Percentiles rank a stretch among this genome's conserved stretches.
These are phyloP conservation scores for Trapa bicornis DNA, from an alignment of 345 rosid species.

Conservation along the genomic window DNA sequence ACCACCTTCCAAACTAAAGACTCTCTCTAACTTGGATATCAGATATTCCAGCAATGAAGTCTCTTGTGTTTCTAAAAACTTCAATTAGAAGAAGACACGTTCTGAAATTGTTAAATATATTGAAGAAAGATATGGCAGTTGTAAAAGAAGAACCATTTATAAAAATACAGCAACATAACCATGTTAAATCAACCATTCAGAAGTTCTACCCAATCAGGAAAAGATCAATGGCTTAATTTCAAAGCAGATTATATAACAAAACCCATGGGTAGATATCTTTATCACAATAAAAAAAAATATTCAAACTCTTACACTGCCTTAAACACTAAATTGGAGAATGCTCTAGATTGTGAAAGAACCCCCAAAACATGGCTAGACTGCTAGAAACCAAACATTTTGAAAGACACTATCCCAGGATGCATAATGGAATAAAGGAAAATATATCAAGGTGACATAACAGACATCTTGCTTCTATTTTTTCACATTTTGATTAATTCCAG, in stretches of 20 bases:
- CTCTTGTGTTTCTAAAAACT: slow-evolving; percentile 73
- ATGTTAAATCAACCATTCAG: neutral
- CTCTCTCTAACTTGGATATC: slow-evolving; percentile 46
- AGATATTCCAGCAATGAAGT: slow-evolving; percentile 50
- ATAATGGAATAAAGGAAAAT: neutral
- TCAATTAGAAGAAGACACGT: slow-evolving; percentile 14
- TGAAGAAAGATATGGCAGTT: neutral
- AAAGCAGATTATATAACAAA: neutral
- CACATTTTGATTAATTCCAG: neutral
- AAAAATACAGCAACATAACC: neutral
- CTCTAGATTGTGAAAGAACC: neutral
- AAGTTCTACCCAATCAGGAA: neutral
- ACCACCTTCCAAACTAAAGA: slow-evolving; percentile 28
- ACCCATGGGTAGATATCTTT: neutral
- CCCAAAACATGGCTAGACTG: neutral
- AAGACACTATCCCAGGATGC: neutral
- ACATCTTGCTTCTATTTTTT: neutral
- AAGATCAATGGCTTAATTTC: neutral
- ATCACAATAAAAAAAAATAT: neutral
- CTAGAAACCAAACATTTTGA: neutral
- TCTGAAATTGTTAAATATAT: neutral
- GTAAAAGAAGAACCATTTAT: neutral
- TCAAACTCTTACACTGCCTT: neutral
- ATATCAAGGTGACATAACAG: neutral
- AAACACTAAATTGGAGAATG: neutral